Conservation (phyloP, 495 filamentous ascomycete genomes). For the Neurospora sublineolata region DNA sequence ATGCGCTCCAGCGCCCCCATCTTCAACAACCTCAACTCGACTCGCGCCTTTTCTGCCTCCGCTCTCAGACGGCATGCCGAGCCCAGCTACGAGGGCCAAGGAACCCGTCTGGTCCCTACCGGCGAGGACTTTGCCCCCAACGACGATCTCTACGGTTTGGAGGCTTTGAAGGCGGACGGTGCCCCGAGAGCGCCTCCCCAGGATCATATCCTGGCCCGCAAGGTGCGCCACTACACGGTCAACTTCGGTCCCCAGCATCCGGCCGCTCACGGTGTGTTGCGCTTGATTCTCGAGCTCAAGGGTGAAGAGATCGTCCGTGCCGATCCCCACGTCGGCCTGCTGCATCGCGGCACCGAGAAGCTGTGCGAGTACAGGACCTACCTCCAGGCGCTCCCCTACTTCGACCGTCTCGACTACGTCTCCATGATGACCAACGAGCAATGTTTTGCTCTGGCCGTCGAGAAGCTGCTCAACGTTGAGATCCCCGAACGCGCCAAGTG, state of each 20-base stretch:
- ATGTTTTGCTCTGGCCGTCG: slow-evolving; percentile 86
- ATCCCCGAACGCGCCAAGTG: slow-evolving; percentile 93
- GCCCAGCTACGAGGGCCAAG: slow-evolving; percentile 38
- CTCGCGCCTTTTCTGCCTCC: slow-evolving; percentile 59
- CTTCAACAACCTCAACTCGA: slow-evolving; percentile 6
- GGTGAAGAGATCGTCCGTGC: slow-evolving; percentile 95
- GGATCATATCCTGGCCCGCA: slow-evolving; percentile 37
- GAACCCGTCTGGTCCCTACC: slow-evolving; percentile 55
- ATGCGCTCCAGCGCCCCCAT: slow-evolving; percentile 20
- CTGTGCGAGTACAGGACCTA: slow-evolving; percentile 99
- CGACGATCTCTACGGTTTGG: slow-evolving; percentile 28
- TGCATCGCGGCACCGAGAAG: slow-evolving; percentile 98
- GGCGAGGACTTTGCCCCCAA: slow-evolving; percentile 50
- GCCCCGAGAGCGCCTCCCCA: slow-evolving; percentile 22
- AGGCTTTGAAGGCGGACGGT: slow-evolving; percentile 9
- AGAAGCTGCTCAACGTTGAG: slow-evolving; percentile 97
- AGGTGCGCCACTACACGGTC: slow-evolving; percentile 97
- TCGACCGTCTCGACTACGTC: slow-evolving; percentile 96
- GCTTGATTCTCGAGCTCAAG: slow-evolving; percentile 93
- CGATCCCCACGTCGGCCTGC: slow-evolving; percentile 92
- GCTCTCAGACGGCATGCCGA: slow-evolving; percentile 51
- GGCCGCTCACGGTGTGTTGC: slow-evolving; percentile 94
- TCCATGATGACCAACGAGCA: slow-evolving; percentile 99
- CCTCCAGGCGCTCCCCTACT: slow-evolving; percentile 95
- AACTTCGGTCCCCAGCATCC: slow-evolving; percentile 99